Conservation (phyloP, 208 protist species). For the Trypanosomatidae sp. region DNA sequence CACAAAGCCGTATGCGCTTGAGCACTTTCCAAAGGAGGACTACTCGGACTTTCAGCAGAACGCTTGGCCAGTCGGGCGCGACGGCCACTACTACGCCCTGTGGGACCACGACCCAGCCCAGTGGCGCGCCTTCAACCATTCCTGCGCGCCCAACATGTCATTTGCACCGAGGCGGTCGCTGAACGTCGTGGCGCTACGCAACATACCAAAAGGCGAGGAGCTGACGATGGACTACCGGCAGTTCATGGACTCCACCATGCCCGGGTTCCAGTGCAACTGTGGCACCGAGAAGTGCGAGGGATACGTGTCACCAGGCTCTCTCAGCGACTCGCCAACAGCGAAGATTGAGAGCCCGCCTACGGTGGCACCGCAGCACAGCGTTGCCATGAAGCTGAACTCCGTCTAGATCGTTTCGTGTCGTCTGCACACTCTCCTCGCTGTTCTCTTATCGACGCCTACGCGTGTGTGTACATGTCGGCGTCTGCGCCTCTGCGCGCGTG, state of each 20-base stretch:
- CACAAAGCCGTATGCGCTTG: slow-evolving; percentile 72
- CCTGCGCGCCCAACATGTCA: slow-evolving; percentile 79
- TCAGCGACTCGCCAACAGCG: slow-evolving; percentile 21
- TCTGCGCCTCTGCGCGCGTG: neutral
- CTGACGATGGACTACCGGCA: slow-evolving; percentile 91
- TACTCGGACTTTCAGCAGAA: slow-evolving; percentile 66
- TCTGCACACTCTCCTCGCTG: too few species aligned
- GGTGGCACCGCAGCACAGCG: slow-evolving; percentile 10
- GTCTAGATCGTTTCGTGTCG: neutral
- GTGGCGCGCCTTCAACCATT: slow-evolving; percentile 82
- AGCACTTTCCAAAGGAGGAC: slow-evolving; percentile 42
- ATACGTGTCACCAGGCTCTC: slow-evolving; percentile 41
- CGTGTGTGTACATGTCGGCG: slow-evolving; percentile 1
- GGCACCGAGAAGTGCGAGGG: slow-evolving; percentile 44
- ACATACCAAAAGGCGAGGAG: slow-evolving; percentile 78
- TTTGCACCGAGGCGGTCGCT: slow-evolving; percentile 66
- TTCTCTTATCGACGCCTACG: neutral
- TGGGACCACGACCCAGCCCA: slow-evolving; percentile 74
- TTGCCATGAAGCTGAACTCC: slow-evolving; percentile 15
- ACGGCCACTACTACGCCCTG: slow-evolving; percentile 82
- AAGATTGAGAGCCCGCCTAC: slow-evolving; percentile 6
- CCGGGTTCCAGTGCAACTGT: slow-evolving; percentile 72
- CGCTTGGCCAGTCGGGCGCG: slow-evolving; percentile 70
- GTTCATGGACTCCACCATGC: slow-evolving; percentile 84
- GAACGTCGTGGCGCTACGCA: slow-evolving; percentile 66